A percentile compares a stretch with the other conserved stretches of the same genome.
phyloP scores from a whole-genome alignment of 139 green algal genomes.

The Chlorella sp. region DNA sequence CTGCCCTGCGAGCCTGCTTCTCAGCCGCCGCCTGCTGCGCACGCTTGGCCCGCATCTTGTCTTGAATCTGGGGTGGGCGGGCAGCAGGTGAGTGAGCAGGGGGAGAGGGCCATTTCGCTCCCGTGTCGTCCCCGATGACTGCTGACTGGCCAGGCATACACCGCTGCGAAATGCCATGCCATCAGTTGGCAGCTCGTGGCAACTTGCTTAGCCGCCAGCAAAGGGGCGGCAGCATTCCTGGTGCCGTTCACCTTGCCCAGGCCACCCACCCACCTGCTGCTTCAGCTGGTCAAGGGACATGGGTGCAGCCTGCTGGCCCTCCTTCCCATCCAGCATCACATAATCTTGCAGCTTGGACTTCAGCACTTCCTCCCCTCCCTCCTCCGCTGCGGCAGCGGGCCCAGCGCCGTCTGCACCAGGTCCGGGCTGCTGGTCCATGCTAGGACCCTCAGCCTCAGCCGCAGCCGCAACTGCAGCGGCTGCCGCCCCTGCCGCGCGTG shows the following conservation, averaged over 20 bases:
- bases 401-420: neutral
- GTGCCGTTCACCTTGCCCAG: too few relatives aligned
- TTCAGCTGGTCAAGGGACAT: conserved; percentile 30
- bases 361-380: conserved; percentile 2
- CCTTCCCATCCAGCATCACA: conserved; percentile 9
- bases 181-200: too few relatives aligned
- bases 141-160: too few relatives aligned
- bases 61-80: neutral
- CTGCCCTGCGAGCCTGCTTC: neutral
- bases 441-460: too few relatives aligned
- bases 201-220: too few relatives aligned
- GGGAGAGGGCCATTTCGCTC: too few relatives aligned
- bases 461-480: too few relatives aligned
- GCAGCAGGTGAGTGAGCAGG: neutral
- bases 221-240: too few relatives aligned
- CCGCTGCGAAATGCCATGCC: too few relatives aligned
- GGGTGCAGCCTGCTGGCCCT: neutral
- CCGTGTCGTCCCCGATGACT: too few relatives aligned
- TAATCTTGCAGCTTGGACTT: conserved; percentile 19
- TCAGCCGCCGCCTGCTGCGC: neutral
- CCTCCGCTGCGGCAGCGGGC: neutral
- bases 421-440: neutral
- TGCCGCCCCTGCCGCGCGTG: too few relatives aligned
- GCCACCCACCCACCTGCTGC: neutral
- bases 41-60: conserved; percentile 19